Percentiles rank a stretch among this genome's conserved stretches.
Conservation (phyloP, 805 yeast species). For the Saturnispora silvae region DNA sequence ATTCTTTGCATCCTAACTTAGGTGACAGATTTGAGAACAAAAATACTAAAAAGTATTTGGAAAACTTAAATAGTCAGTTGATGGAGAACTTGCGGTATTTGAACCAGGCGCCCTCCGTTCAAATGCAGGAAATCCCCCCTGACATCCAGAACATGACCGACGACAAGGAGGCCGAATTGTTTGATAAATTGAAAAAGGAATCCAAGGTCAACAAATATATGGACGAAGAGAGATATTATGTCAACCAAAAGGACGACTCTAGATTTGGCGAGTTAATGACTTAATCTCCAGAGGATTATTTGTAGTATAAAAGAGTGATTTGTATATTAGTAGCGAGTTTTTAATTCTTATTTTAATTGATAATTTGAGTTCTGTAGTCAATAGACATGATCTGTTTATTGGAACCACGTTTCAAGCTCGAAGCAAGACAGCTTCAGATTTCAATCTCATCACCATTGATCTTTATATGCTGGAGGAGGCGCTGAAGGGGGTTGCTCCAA, state of each 20-base stretch:
- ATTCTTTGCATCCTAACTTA: constrained; percentile 74
- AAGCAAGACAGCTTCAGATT: too few relatives aligned
- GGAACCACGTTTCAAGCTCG: too few relatives aligned
- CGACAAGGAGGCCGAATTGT: constrained; percentile 33
- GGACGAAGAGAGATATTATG: constrained; percentile 29
- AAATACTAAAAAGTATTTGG: constrained; percentile 73
- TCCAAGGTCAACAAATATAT: constrained; percentile 24
- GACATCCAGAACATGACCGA: constrained; percentile 32
- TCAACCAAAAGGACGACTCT: constrained; percentile 30
- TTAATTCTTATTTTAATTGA: too few relatives aligned
- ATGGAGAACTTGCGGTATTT: constrained; percentile 72
- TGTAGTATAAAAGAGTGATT: not conserved
- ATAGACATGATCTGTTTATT: too few relatives aligned
- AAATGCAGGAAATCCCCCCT: constrained; percentile 86
- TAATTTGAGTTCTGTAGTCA: too few relatives aligned
- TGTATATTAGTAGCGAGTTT: constrained; percentile 1
- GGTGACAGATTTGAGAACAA: constrained; percentile 77
- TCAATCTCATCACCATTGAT: too few relatives aligned
- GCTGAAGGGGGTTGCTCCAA: too few relatives aligned
- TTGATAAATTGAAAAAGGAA: constrained; percentile 27
- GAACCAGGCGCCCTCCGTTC: constrained; percentile 90
- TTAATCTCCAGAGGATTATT: not conserved
- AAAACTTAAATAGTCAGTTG: constrained; percentile 62
- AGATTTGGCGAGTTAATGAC: constrained; percentile 25
- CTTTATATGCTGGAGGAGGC: too few relatives aligned